Evolutionary conservation across 1,284 basidiomycete genomes (phyloP), one percentile per base, ranked within the genome.

Genomic region (Coriolopsis trogii): DNA sequence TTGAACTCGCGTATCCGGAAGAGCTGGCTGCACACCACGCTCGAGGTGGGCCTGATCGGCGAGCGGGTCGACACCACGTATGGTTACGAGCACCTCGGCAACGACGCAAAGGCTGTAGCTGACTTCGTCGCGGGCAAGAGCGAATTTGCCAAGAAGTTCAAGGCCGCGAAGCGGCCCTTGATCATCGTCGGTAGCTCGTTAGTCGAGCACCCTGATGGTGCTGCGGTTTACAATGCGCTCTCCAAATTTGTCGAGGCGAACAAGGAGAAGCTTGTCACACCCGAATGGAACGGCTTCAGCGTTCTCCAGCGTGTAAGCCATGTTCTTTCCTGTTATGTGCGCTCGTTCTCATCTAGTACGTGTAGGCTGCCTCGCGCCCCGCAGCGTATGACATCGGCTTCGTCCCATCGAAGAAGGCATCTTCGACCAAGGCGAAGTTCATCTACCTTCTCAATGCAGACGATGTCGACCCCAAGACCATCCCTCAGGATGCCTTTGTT

Each of bases 381-480:
- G 96, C 94, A 26, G 94, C 95, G 1, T 96, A 96, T 70, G 96
- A 99, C 59, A 81, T 97, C 54, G 95, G 95, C 53, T 98, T 97
- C 73, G 84, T 90, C 20, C 89, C 95, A 1, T 87, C 93, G 21
- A 80, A 87, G 63, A 82, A 85, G 60, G 88, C 94, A 3, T 76
- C 92, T 30, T 69, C 79, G 50, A 82, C 85, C 40, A 87, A 83
- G 59, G 90, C 97, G 59, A 99, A 98, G 75, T 99, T 99, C 73
- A 78, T 99, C 66, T 98, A 98, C 76, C 85, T 99, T 48, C 85
- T 99, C 58, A 96, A 96, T 69, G 95, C 96, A 5, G 97, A 99
- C 66, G 95, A 98, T 68, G 75, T 99, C 51, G 84, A 95, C 66
- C 90, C 94, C 38, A 83, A 87, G 53, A 84, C 87, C n/a, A 97